These are phyloP conservation scores for Podospora conica DNA, from an alignment of 495 filamentous ascomycete species.

Conservation along the genomic window DNA sequence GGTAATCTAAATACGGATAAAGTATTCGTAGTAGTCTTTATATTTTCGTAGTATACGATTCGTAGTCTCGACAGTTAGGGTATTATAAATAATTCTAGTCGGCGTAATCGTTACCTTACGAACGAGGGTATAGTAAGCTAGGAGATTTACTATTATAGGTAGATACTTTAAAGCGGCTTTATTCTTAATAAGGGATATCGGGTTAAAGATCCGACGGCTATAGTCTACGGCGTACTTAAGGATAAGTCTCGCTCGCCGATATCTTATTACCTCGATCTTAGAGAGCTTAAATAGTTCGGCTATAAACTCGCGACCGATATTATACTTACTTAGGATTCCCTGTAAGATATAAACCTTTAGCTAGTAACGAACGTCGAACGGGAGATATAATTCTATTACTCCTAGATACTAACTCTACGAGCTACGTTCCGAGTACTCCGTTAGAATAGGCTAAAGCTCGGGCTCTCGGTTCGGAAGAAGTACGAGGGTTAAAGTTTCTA, in stretches of 20 bases:
- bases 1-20: constrained; percentile 82
- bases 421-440: constrained; percentile 16
- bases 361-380: constrained; percentile 77
- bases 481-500: constrained; percentile 28
- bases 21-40: constrained; percentile 61
- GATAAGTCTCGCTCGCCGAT: constrained; percentile 31
- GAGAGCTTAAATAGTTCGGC: constrained; percentile 48
- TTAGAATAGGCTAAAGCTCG: constrained; percentile 56
- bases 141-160: constrained; percentile 49
- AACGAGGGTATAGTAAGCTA: constrained; percentile 64
- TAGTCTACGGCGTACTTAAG: constrained; percentile 37
- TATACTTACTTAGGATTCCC: constrained; percentile 71
- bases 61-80: constrained; percentile 74
- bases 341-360: constrained; percentile 86
- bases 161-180: constrained; percentile 39
- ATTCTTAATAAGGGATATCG: constrained; percentile 66
- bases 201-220: constrained; percentile 56
- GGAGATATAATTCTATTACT: constrained; percentile 32
- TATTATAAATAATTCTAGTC: constrained; percentile 69
- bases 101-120: constrained; percentile 77
- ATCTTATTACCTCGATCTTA: constrained; percentile 5
- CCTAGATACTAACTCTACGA: background rate
- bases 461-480: constrained; percentile 15
- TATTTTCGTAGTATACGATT: constrained; percentile 81
- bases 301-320: constrained; percentile 60